Evolutionary conservation across 805 yeast species (phyloP).

Genomic region (Kodamaea restingae): DNA sequence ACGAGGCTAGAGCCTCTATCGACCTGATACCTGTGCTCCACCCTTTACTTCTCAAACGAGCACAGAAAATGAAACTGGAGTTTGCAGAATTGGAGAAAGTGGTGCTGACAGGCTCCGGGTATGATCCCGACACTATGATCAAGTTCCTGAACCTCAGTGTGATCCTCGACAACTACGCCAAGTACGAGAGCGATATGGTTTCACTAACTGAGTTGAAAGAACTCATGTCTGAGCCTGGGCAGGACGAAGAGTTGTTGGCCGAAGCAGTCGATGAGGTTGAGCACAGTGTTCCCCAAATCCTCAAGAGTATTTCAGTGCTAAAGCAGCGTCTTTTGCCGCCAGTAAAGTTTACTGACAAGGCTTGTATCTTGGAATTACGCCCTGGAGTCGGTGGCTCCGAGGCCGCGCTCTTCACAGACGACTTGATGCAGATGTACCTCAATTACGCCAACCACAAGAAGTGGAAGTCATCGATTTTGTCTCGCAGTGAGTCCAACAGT

Average conservation of each 20-base stretch:
- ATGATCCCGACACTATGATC: conserved; percentile 31
- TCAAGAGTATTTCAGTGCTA: conserved; percentile 40
- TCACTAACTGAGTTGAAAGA: conserved; percentile 24
- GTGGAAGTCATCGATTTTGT: conserved; percentile 66
- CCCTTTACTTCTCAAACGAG: conserved; percentile 38
- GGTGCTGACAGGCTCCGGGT: conserved; percentile 24
- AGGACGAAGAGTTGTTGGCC: conserved; percentile 39
- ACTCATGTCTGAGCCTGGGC: conserved; percentile 20
- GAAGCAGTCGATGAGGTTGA: conserved; percentile 65
- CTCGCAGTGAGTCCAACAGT: conserved; percentile 50
- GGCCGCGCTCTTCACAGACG: conserved; percentile 81
- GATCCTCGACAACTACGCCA: conserved; percentile 29
- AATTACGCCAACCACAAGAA: conserved; percentile 58
- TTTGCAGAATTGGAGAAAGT: conserved; percentile 24
- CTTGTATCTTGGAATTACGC: conserved; percentile 78
- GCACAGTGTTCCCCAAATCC: conserved; percentile 42
- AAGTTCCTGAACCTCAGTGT: conserved; percentile 30
- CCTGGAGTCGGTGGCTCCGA: conserved; percentile 98
- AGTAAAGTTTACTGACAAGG: conserved; percentile 67
- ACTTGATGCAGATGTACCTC: conserved; percentile 76
- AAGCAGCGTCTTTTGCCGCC: conserved; percentile 67
- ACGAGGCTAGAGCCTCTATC: conserved; percentile 6
- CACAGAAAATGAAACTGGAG: conserved; percentile 28
- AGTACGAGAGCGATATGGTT: conserved; percentile 24
- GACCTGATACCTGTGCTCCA: conserved; percentile 27